Percentiles rank a stretch among this genome's conserved stretches.
Conservation (phyloP, 768 basidiomycete genomes). For the Tricholoma matsutake region DNA sequence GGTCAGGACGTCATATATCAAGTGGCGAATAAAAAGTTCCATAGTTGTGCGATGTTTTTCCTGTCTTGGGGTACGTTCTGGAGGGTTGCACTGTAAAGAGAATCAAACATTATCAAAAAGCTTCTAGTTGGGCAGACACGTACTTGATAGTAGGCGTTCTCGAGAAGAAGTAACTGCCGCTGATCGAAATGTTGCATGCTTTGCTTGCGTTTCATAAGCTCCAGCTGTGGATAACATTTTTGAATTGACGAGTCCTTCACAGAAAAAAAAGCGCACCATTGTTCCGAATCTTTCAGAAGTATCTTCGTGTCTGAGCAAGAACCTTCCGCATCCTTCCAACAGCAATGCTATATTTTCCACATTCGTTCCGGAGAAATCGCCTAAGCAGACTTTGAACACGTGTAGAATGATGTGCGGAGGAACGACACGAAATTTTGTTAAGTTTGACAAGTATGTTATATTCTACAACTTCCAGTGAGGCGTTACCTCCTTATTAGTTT, state of each 20-base stretch:
- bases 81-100: slow-evolving; percentile 82
- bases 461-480: slow-evolving; percentile 52
- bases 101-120: background rate
- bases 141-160: slow-evolving; percentile 98
- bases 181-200: slow-evolving; percentile 91
- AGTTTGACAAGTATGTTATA: slow-evolving; percentile 78
- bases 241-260: background rate
- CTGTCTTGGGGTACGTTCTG: slow-evolving; percentile 83
- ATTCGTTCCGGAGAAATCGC: slow-evolving; percentile 91
- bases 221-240: slow-evolving; percentile 45
- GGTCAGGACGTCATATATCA: slow-evolving; percentile 90
- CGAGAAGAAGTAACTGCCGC: slow-evolving; percentile 82
- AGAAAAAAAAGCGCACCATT: slow-evolving; percentile 57
- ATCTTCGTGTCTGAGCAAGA: slow-evolving; percentile 82
- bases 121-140: slow-evolving; percentile 4
- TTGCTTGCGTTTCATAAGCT: slow-evolving; percentile 94
- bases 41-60: slow-evolving; percentile 83
- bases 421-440: slow-evolving; percentile 95
- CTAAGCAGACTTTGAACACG: slow-evolving; percentile 95
- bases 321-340: slow-evolving; percentile 92
- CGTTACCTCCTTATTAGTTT: background rate
- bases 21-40: slow-evolving; percentile 92
- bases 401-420: slow-evolving; percentile 91
- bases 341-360: slow-evolving; percentile 91
- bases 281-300: slow-evolving; percentile 83